These are phyloP conservation scores for Cystobasidium pallidum DNA, from an alignment of 1,284 basidiomycete genomes.

Conservation along the genomic window DNA sequence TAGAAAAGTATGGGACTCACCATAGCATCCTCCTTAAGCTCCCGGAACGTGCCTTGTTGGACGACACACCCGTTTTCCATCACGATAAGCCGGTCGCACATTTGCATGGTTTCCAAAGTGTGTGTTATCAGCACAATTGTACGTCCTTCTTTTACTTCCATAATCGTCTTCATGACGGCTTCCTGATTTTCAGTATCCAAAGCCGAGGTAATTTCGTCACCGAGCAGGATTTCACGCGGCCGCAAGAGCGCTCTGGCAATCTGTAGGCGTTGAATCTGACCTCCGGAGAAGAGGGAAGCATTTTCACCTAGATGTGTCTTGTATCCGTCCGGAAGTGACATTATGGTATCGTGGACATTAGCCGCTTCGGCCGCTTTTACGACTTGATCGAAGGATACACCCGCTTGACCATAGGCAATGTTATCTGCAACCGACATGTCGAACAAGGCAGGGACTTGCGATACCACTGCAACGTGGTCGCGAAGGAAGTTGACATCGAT, in stretches of 20 bases:
- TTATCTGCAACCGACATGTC: conserved; percentile 82
- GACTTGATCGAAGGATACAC: conserved; percentile 62
- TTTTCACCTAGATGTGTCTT: conserved; percentile 86
- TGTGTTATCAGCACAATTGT: conserved; percentile 94
- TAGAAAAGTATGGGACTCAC: conserved; percentile 52
- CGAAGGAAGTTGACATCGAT: conserved; percentile 74
- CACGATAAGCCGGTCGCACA: conserved; percentile 87
- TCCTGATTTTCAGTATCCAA: conserved; percentile 81
- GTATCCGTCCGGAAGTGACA: conserved; percentile 77
- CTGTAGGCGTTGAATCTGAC: conserved; percentile 89
- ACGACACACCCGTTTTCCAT: conserved; percentile 74
- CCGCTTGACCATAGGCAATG: conserved; percentile 71
- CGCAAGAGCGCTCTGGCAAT: conserved; percentile 87
- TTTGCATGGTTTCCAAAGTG: conserved; percentile 85
- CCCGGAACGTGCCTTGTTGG: conserved; percentile 77
- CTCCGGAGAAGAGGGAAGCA: conserved; percentile 83
- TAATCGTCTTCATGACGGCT: conserved; percentile 76
- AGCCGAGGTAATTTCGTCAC: conserved; percentile 93
- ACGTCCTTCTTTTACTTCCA: conserved; percentile 65
- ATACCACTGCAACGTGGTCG: conserved; percentile 81
- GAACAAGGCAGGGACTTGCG: conserved; percentile 82
- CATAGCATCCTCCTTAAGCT: conserved; percentile 70
- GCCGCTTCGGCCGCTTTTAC: conserved; percentile 72
- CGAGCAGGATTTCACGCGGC: conserved; percentile 72
- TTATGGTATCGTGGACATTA: conserved; percentile 84